phyloP scores from a whole-genome alignment of 352 stramenopile genomes.

The Phytophthora pistaciae region DNA sequence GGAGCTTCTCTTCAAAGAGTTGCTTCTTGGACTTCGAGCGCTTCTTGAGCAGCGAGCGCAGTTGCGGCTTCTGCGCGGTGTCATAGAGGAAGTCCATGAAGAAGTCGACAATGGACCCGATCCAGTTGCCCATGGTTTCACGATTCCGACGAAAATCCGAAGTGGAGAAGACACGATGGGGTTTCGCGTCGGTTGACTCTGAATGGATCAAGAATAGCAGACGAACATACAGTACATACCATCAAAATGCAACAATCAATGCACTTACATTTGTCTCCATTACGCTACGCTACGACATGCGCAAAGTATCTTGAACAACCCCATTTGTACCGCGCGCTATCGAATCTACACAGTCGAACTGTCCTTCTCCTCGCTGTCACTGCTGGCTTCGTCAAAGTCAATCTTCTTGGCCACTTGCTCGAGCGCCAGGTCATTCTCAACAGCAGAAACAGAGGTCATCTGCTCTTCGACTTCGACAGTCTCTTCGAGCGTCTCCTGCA shows the following conservation, averaged over 20 bases:
- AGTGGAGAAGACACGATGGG: neutral
- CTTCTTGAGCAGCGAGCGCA: slow-evolving; percentile 14
- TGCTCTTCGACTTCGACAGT: slow-evolving; percentile 11
- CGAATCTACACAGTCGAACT: slow-evolving; percentile 20
- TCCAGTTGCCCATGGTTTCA: slow-evolving; percentile 25
- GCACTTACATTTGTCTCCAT: slow-evolving; percentile 24
- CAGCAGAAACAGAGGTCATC: neutral
- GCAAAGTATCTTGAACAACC: slow-evolving; percentile 6
- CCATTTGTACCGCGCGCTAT: neutral
- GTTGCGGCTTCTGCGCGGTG: slow-evolving; percentile 4
- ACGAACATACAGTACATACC: neutral
- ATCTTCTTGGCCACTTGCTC: slow-evolving; percentile 45
- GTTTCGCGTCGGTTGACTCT: slow-evolving; percentile 12
- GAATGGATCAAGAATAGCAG: slow-evolving; percentile 18
- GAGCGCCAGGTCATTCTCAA: slow-evolving; percentile 28
- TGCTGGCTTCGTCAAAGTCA: slow-evolving; percentile 46
- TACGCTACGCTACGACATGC: slow-evolving; percentile 22
- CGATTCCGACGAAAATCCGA: neutral
- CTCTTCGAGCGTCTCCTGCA: slow-evolving; percentile 5
- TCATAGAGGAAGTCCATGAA: slow-evolving; percentile 18
- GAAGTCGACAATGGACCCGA: slow-evolving; percentile 9
- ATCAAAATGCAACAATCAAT: slow-evolving; percentile 10
- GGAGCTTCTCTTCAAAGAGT: slow-evolving; percentile 37
- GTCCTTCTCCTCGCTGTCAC: slow-evolving; percentile 41
- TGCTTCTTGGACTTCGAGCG: slow-evolving; percentile 35